Base-by-base conservation (phyloP, 352 stramenopile species). In the Pythium dissotocum region DNA sequence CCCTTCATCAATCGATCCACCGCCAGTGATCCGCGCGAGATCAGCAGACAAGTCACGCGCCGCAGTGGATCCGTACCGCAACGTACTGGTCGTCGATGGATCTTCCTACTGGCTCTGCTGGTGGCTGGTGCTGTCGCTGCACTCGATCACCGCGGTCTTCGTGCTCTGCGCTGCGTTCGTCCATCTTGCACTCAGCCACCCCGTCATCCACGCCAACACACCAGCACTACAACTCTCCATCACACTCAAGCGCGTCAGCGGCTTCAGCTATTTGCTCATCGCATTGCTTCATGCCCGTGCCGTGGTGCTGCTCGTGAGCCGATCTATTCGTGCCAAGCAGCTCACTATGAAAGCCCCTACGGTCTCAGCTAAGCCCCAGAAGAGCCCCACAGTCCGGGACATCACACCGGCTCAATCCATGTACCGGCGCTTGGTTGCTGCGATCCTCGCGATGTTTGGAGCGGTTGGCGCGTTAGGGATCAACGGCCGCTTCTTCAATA, bases 401-500 rank as follows among this genome's bases (percentile, higher is more conserved):
- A 36, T 32, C 54, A 35, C 2, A 2, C 21, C 6, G 10, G 28
- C 21, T 36, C 32, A 24, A 16, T 46, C 30, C 8, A 60, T 40
- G 33, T n/a, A 18, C 14, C 30, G 54, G 7, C 54, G 33, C 30
- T 28, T 30, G 18, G 5, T 13, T 16, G 9, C 55, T 13, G 32
- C 55, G 13, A 32, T 51, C 21, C 9, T 28, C 21, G 5, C 28
- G 12, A 38, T 52, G 18, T 28, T 65, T 6, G 58, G 58, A 26
- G 28, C 58, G 16, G 8, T 6, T 8, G 58, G 58, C 2, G 13
- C 21, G 2, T 44, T 70, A 26, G 36, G 56, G 2, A 65, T 70
- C 57, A 56, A 56, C 36, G 52, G 65, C 6, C 30, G 58, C n/a
- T 53, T 48, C 36, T 71, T 71, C 33, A 30, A 35, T 13, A 9